A percentile compares a stretch with the other conserved stretches of the same genome.
Evolutionary conservation across 1,284 basidiomycete genomes (phyloP).

Genomic region (Malassezia pachydermatis): DNA sequence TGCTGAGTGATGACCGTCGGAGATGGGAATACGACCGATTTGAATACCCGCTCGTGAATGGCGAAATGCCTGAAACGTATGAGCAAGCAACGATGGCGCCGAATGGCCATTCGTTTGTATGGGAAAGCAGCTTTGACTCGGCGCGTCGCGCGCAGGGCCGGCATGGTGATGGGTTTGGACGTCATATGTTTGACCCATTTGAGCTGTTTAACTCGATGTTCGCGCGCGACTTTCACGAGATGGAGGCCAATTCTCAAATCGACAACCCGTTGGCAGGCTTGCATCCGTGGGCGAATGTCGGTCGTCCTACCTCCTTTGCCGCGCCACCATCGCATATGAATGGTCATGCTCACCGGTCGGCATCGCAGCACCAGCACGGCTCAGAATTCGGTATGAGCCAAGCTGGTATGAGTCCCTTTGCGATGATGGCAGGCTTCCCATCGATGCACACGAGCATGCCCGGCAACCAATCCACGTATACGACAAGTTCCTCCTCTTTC

Average conservation of each 20-base stretch:
- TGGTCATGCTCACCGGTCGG: too few relatives aligned
- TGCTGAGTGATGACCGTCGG: constrained; percentile 29
- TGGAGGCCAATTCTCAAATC: constrained; percentile 7
- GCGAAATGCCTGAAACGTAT: constrained; percentile 27
- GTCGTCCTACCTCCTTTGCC: constrained; percentile 5
- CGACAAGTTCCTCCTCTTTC: constrained; percentile 1
- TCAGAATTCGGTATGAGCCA: neutral
- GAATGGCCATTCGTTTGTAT: constrained; percentile 23
- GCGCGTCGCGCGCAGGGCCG: constrained; percentile 28
- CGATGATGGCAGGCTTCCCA: constrained; percentile 6
- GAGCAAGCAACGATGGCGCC: constrained; percentile 14
- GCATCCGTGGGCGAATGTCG: neutral
- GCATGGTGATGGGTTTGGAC: constrained; percentile 22
- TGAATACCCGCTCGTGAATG: constrained; percentile 15
- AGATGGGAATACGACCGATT: constrained; percentile 31
- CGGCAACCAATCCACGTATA: constrained; percentile 3
- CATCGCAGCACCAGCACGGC: neutral
- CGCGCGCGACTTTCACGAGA: constrained; percentile 19
- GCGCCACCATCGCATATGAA: constrained; percentile 6
- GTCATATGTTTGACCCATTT: constrained; percentile 28
- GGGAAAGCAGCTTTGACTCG: constrained; percentile 41
- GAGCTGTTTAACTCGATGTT: constrained; percentile 45
- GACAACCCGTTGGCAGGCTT: neutral
- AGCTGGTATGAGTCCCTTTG: constrained; percentile 1
- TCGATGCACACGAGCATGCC: constrained; percentile 9